A percentile compares a stretch with the other conserved stretches of the same genome.
These are phyloP conservation scores for Tulasnella calospora DNA, from an alignment of 768 basidiomycete genomes.

Conservation along the genomic window DNA sequence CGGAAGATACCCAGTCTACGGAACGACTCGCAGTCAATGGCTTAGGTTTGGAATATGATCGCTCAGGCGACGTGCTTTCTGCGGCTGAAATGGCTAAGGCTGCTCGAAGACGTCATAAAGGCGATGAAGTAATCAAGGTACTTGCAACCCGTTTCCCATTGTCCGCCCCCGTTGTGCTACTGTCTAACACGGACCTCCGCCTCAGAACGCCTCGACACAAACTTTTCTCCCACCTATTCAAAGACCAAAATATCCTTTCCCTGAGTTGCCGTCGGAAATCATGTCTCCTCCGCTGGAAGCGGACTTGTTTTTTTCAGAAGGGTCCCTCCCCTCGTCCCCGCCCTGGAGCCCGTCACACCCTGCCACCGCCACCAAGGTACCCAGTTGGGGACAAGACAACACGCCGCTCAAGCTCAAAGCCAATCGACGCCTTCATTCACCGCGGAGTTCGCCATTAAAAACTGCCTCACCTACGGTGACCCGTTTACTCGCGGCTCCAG, in stretches of 20 bases:
- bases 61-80: neutral
- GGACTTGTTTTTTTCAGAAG: constrained; percentile 1
- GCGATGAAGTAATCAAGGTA: neutral
- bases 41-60: neutral
- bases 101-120: neutral
- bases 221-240: neutral
- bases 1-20: neutral
- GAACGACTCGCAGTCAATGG: neutral
- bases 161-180: neutral
- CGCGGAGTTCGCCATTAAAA: constrained; percentile 2
- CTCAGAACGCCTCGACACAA: neutral
- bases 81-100: constrained; percentile 15
- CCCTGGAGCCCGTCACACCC: neutral
- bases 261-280: constrained; percentile 12
- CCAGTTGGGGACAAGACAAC: constrained; percentile 4
- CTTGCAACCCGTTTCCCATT: neutral
- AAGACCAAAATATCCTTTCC: constrained; percentile 8
- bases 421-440: neutral
- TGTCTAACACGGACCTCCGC: neutral
- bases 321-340: neutral
- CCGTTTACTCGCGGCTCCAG: constrained; percentile 5
- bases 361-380: constrained; percentile 13
- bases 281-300: constrained; percentile 19
- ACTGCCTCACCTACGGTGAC: neutral
- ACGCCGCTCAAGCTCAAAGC: neutral